phyloP scores from a whole-genome alignment of 2,329 filamentous ascomycete genomes.

The Penicillium sp. region DNA sequence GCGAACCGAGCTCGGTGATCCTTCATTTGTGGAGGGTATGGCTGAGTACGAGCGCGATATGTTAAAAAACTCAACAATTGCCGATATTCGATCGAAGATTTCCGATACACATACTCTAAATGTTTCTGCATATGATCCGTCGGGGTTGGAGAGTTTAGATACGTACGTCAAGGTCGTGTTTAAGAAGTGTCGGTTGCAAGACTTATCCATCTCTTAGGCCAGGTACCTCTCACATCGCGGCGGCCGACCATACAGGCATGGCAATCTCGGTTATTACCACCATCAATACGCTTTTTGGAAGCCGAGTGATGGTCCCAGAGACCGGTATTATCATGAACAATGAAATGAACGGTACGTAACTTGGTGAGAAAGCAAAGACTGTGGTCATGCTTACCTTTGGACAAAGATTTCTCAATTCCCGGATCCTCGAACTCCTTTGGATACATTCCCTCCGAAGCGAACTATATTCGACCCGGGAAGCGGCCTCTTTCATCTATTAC shows the following conservation, averaged over 20 bases:
- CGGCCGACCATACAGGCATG: constrained; percentile 73
- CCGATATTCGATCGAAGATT: constrained; percentile 68
- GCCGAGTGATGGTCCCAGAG: constrained; percentile 74
- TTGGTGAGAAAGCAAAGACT: constrained; percentile 16
- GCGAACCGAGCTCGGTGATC: constrained; percentile 81
- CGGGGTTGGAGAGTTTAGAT: constrained; percentile 66
- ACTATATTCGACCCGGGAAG: constrained; percentile 81
- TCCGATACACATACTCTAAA: constrained; percentile 73
- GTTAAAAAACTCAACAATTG: constrained; percentile 64
- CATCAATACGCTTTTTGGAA: constrained; percentile 84
- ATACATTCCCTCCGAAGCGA: constrained; percentile 76
- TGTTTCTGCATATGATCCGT: constrained; percentile 73
- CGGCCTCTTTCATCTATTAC: constrained; percentile 82
- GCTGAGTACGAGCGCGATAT: constrained; percentile 68
- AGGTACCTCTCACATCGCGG: constrained; percentile 60
- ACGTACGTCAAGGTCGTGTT: constrained; percentile 45
- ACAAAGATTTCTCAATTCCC: constrained; percentile 82
- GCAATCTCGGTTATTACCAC: constrained; percentile 84
- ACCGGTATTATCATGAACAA: constrained; percentile 79
- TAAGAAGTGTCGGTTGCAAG: no score
- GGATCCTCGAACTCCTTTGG: constrained; percentile 78
- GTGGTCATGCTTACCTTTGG: constrained; percentile 58
- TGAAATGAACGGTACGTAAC: constrained; percentile 61
- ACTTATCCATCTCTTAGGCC: constrained; percentile 34
- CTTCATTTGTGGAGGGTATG: constrained; percentile 70